Evolutionary conservation across 768 basidiomycete genomes (phyloP).

Genomic region (Tephrocybe sp.): DNA sequence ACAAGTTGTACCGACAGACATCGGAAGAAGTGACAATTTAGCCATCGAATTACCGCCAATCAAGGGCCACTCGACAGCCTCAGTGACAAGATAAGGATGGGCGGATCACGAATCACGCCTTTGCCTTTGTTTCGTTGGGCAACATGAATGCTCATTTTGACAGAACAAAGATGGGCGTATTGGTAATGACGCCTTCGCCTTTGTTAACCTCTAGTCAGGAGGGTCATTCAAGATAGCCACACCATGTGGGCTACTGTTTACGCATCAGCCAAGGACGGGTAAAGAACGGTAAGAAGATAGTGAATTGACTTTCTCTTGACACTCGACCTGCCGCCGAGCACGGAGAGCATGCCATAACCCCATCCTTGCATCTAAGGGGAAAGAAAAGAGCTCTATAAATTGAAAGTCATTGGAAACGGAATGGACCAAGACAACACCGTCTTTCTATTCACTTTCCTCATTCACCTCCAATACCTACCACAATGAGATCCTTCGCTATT

Average conservation of each 20-base stretch:
- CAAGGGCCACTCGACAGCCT: not conserved
- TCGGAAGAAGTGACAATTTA: not conserved
- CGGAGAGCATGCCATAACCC: not conserved
- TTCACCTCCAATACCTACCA: not conserved
- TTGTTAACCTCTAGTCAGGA: not conserved
- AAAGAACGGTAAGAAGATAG: conserved; percentile 1
- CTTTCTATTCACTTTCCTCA: not conserved
- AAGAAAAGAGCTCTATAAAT: conserved; percentile 6
- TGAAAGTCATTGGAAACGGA: not conserved
- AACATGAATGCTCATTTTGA: not conserved
- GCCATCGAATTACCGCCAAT: not conserved
- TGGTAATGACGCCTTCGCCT: not conserved
- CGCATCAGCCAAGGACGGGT: not conserved
- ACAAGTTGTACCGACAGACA: not conserved
- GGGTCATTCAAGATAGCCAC: not conserved
- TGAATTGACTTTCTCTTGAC: not conserved
- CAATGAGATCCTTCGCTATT: conserved; percentile 7
- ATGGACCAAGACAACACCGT: conserved; percentile 5
- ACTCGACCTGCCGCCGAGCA: not conserved
- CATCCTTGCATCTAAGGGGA: too few species aligned
- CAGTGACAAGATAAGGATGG: conserved; percentile 5
- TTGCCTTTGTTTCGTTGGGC: not conserved
- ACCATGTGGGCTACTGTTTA: not conserved
- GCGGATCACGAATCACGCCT: not conserved
- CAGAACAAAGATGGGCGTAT: not conserved